These are phyloP conservation scores for Wickerhamomyces chaumierensis DNA, from an alignment of 805 yeast genomes.

Conservation along the genomic window DNA sequence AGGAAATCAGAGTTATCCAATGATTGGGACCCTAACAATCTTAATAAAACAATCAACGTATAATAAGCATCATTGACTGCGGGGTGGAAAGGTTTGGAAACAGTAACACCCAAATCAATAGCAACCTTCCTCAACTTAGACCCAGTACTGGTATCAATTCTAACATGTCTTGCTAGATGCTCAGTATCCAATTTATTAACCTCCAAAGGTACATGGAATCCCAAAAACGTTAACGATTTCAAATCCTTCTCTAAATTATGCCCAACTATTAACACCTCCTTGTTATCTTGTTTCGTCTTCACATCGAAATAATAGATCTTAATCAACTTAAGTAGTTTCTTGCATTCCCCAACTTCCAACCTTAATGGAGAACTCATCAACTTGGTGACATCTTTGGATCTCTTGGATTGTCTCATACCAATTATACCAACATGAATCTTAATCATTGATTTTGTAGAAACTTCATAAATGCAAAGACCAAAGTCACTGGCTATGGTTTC, in stretches of 20 bases:
- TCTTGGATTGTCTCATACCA: constrained; percentile 3
- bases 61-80: constrained; percentile 10
- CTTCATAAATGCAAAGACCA: constrained; percentile 9
- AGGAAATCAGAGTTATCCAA: not conserved
- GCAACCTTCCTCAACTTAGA: constrained; percentile 4
- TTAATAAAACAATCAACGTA: constrained; percentile 6
- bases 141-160: too few relatives aligned
- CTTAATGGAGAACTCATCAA: constrained; percentile 3
- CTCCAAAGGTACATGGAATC: not conserved
- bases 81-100: constrained; percentile 9
- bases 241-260: constrained; percentile 9
- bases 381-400: constrained; percentile 1
- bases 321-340: not conserved
- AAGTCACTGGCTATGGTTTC: constrained; percentile 3
- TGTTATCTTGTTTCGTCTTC: not conserved
- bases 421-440: constrained; percentile 8
- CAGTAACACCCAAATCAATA: constrained; percentile 1
- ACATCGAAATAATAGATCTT: constrained; percentile 1
- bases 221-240: constrained; percentile 1
- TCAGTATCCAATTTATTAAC: constrained; percentile 6
- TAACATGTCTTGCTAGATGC: constrained; percentile 1
- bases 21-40: constrained; percentile 2
- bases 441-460: constrained; percentile 2
- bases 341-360: not conserved
- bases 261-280: constrained; percentile 6